phyloP scores from a whole-genome alignment of 2,329 filamentous ascomycete genomes.

The Cercospora beticola region DNA sequence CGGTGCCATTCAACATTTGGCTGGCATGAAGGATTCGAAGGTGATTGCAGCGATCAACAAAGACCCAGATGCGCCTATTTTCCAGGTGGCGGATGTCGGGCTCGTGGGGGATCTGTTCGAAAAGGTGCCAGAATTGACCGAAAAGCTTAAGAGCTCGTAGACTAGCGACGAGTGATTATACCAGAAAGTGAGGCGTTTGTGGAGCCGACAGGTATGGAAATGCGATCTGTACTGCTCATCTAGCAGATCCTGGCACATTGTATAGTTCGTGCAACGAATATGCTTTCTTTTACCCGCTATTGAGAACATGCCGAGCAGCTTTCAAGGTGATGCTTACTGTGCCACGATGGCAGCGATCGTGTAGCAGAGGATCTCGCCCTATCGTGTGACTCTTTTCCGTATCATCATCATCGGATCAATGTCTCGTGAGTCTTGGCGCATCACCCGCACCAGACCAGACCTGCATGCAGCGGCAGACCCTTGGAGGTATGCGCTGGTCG shows the following conservation, averaged over 20 bases:
- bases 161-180: not conserved
- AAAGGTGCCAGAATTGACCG: conserved; percentile 90
- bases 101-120: conserved; percentile 95
- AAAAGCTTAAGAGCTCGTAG: conserved; percentile 71
- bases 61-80: conserved; percentile 93
- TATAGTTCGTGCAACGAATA: conserved; percentile 1
- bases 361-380: not conserved
- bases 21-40: conserved; percentile 99
- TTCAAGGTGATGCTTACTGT: not conserved
- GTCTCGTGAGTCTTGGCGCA: not conserved
- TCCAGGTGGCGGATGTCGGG: conserved; percentile 95
- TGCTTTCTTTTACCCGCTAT: not conserved
- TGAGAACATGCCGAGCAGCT: not conserved
- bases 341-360: not conserved
- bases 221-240: not conserved
- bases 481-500: conserved; percentile 11
- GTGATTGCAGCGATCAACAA: conserved; percentile 99
- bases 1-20: conserved; percentile 95
- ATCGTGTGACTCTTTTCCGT: not conserved
- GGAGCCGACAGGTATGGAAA: not conserved
- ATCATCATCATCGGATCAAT: not conserved
- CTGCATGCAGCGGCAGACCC: conserved; percentile 4
- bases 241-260: not conserved
- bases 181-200: conserved; percentile 1
- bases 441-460: not conserved